Evolutionary conservation across 345 rosid species (phyloP).

Genomic region (Laguncularia racemosa): DNA sequence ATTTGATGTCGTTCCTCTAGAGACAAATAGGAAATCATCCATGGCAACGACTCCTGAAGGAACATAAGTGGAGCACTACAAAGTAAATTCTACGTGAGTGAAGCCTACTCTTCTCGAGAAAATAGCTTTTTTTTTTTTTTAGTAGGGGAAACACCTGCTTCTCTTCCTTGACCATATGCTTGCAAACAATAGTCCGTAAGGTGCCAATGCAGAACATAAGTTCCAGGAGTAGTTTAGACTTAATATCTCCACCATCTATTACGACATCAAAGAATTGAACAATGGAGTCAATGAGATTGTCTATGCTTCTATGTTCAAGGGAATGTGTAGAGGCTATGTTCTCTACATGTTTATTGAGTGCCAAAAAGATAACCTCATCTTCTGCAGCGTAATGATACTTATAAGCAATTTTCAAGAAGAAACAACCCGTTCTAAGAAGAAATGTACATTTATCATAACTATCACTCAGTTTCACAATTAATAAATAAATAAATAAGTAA

Average conservation of each 20-base stretch:
- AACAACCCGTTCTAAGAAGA: not conserved
- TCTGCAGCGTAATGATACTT: slow-evolving; percentile 63
- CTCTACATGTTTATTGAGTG: slow-evolving; percentile 42
- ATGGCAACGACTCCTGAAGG: slow-evolving; percentile 54
- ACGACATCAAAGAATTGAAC: slow-evolving; percentile 29
- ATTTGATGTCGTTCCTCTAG: slow-evolving; percentile 32
- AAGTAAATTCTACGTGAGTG: slow-evolving; percentile 53
- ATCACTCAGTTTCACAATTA: no score
- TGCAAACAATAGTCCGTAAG: no score
- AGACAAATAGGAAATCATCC: slow-evolving; percentile 51
- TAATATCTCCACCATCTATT: slow-evolving; percentile 22
- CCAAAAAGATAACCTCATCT: slow-evolving; percentile 70
- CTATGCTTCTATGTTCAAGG: slow-evolving; percentile 60
- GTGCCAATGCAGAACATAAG: no score
- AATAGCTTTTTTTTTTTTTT: slow-evolving; percentile 44
- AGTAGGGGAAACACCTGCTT: slow-evolving; percentile 71
- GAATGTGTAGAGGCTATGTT: slow-evolving; percentile 56
- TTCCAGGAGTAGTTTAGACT: slow-evolving; percentile 32
- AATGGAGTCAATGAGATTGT: slow-evolving; percentile 35
- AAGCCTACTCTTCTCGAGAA: slow-evolving; percentile 49
- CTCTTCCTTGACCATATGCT: no score
- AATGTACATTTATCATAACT: slow-evolving; percentile 1
- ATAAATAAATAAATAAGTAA: no score
- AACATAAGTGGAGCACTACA: slow-evolving; percentile 59
- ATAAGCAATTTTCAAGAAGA: slow-evolving; percentile 52